Conservation (phyloP, 2,329 filamentous ascomycete genomes). For the Mycosphaerella sp. region DNA sequence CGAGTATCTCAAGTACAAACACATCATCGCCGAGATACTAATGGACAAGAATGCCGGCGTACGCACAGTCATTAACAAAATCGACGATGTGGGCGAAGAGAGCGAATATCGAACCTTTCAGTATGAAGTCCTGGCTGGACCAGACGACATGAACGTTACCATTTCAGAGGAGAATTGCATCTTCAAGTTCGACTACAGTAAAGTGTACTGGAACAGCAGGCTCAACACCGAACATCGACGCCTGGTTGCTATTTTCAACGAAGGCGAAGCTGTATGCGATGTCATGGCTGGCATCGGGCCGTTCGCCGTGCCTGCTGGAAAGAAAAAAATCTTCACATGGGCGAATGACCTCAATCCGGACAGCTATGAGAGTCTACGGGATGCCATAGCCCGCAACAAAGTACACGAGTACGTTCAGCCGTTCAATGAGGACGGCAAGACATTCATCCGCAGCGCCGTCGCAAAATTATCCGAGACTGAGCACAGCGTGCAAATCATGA, state of each 20-base stretch:
- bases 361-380: slow-evolving; percentile 65
- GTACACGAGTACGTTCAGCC: slow-evolving; percentile 64
- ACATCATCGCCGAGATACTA: slow-evolving; percentile 76
- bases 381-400: slow-evolving; percentile 73
- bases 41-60: slow-evolving; percentile 82
- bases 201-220: slow-evolving; percentile 97
- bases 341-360: slow-evolving; percentile 97
- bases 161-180: slow-evolving; percentile 74
- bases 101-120: slow-evolving; percentile 86
- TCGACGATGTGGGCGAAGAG: slow-evolving; percentile 76
- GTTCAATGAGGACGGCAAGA: slow-evolving; percentile 74
- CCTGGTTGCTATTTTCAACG: slow-evolving; percentile 66
- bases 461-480: slow-evolving; percentile 51
- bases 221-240: slow-evolving; percentile 84
- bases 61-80: slow-evolving; percentile 91
- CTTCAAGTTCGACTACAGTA: slow-evolving; percentile 91
- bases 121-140: slow-evolving; percentile 82
- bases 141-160: slow-evolving; percentile 75
- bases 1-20: slow-evolving; percentile 76
- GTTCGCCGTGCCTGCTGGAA: slow-evolving; percentile 86
- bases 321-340: slow-evolving; percentile 86
- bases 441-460: slow-evolving; percentile 69
- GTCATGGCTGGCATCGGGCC: slow-evolving; percentile 97
- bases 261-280: slow-evolving; percentile 86
- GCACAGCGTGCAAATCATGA: slow-evolving; percentile 42